Percentiles rank a stretch among this genome's conserved stretches.
These are phyloP conservation scores for Sabuloglossum arenarium DNA, from an alignment of 495 filamentous ascomycete species.

Conservation along the genomic window DNA sequence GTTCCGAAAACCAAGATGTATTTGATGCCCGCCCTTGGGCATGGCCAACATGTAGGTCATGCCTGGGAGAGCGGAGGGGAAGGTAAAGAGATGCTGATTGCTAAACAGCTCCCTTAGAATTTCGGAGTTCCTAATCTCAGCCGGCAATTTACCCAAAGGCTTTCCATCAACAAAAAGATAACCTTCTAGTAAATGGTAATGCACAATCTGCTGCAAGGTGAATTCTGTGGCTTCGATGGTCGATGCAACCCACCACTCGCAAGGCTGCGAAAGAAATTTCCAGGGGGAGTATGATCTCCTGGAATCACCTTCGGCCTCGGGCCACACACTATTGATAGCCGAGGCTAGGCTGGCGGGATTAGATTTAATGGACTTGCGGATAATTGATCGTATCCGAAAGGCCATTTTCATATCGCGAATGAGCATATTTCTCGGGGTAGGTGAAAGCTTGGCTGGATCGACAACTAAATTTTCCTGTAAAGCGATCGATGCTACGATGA, in stretches of 20 bases:
- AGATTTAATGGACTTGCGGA: conserved; percentile 14
- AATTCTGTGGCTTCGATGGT: conserved; percentile 8
- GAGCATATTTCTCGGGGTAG: conserved; percentile 16
- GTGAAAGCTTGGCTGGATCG: conserved; percentile 15
- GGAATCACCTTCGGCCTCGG: conserved; percentile 6
- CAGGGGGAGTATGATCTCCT: conserved; percentile 6
- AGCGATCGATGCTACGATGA: conserved; percentile 16
- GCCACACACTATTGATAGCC: conserved; percentile 11
- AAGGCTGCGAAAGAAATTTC: conserved; percentile 10
- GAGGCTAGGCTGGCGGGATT: conserved; percentile 13
- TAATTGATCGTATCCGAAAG: conserved; percentile 15
- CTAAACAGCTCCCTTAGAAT: conserved; percentile 29
- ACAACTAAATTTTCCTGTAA: conserved; percentile 21
- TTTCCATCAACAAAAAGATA: conserved; percentile 26
- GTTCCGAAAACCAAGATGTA: conserved; percentile 28
- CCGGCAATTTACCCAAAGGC: conserved; percentile 26
- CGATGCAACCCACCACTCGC: conserved; percentile 18
- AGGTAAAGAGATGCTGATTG: conserved; percentile 22
- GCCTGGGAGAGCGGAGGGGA: conserved; percentile 21
- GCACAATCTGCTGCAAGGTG: conserved; percentile 12
- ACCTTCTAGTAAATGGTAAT: conserved; percentile 27
- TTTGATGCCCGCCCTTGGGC: conserved; percentile 13
- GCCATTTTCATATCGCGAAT: conserved; percentile 27
- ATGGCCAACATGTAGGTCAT: conserved; percentile 24
- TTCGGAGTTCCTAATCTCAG: conserved; percentile 17